Evolutionary conservation across 768 basidiomycete species (phyloP), one percentile per base, ranked within the genome.

Genomic region (Pleurotus ostreatus): DNA sequence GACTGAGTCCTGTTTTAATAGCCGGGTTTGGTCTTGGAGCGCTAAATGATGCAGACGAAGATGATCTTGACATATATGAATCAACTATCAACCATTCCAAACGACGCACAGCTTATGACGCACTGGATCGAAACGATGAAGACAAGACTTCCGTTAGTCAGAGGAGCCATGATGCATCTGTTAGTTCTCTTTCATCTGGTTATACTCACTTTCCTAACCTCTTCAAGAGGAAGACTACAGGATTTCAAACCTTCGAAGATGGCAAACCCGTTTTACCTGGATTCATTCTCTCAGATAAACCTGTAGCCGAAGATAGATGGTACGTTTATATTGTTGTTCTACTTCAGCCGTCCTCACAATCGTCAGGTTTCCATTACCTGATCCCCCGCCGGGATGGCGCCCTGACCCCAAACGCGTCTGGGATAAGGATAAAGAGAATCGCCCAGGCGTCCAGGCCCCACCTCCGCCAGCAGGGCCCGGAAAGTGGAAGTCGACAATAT

Each of bases 11-110:
- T 47, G 2, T 23, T 23, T 41, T 56, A 44, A 58, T 54, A 89
- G 90, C 86, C 65, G 93, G 92, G 1, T 96, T 94, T 63, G 94
- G 93, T 38, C 75, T 95, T 15, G 92, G 93, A 4, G 92, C 90
- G 1, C 70, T 94, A 15, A 97, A 96, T 64, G 94, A 97, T 55
- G 94, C 92, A 2, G 95, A 98, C 48, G 92, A 95, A 46, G 94
- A 98, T 65, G 94, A 94, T 65, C 52, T 92, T 34, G 92, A 94
- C 61, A 76, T 94, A 4, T 95, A 94, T 61, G 91, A 92, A 61
- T 71, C 74, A 4, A 30, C 13, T 39, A 63, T 61, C 1, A 55
- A 68, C 30, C 64, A 65, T 12, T 62, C 63, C 7, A 70, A 74
- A 13, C 72, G 77, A 58, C 75, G 80, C 39, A 74, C 82, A 44